Evolutionary conservation across 768 basidiomycete species (phyloP).

Genomic region (Mycena venus): DNA sequence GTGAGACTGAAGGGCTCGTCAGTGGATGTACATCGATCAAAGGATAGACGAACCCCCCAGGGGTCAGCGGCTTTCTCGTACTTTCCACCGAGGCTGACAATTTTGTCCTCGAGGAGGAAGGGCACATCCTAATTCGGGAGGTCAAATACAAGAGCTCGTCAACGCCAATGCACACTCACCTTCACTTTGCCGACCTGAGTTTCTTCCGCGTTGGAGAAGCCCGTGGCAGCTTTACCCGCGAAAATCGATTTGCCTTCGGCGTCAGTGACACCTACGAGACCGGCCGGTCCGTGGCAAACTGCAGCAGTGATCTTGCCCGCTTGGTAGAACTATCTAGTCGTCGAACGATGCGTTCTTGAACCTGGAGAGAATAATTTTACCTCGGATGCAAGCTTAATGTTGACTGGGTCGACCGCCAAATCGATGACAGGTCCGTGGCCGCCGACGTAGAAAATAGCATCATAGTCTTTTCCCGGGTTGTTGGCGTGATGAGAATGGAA

Average conservation of each 20-base stretch:
- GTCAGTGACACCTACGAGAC: constrained; percentile 67
- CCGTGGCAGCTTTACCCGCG: constrained; percentile 67
- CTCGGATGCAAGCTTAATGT: constrained; percentile 69
- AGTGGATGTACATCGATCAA: background rate
- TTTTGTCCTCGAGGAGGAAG: constrained; percentile 79
- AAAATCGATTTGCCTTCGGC: constrained; percentile 75
- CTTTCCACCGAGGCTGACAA: constrained; percentile 72
- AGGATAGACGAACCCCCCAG: constrained; percentile 64
- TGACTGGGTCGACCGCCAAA: constrained; percentile 68
- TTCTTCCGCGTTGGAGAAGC: constrained; percentile 83
- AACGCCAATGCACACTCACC: constrained; percentile 42
- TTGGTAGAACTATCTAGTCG: constrained; percentile 69
- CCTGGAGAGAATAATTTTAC: constrained; percentile 48
- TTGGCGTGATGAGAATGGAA: too few relatives aligned
- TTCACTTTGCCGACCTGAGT: constrained; percentile 57
- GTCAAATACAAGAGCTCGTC: background rate
- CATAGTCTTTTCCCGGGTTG: constrained; percentile 64
- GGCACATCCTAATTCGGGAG: constrained; percentile 62
- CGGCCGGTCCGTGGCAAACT: constrained; percentile 85
- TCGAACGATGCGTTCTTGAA: background rate
- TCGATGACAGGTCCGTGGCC: constrained; percentile 87
- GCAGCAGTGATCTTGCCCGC: constrained; percentile 75
- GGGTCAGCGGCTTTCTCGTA: constrained; percentile 70
- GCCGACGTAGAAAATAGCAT: constrained; percentile 83
- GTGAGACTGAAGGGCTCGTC: constrained; percentile 50